Evolutionary conservation across 192 early-diverging fungal genomes (phyloP).

Genomic region (Spizellomyces sp.): DNA sequence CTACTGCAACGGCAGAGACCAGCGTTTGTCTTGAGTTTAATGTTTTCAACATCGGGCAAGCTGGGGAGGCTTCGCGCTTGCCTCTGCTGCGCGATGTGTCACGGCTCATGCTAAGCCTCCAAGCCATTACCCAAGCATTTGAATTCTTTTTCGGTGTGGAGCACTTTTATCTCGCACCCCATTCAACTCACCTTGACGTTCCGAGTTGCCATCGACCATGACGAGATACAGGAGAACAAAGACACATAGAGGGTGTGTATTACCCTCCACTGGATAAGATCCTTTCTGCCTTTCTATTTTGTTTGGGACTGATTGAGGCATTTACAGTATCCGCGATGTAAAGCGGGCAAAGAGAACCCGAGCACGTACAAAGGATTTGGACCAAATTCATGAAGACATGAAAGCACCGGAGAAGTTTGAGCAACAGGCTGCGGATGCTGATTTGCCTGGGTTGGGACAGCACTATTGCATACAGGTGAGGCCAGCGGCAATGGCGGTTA

Average conservation of each 20-base stretch:
- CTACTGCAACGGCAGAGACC: too few species aligned
- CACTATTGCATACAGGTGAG: constrained; percentile 81
- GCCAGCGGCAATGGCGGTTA: background rate
- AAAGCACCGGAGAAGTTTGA: constrained; percentile 64
- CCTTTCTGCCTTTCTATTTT: background rate
- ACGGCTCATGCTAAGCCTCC: too few species aligned
- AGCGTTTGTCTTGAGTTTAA: too few species aligned
- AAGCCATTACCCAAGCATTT: too few species aligned
- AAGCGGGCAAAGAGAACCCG: constrained; percentile 81
- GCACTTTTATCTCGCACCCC: background rate
- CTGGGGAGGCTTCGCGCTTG: too few species aligned
- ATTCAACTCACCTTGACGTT: background rate
- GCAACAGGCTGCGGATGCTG: constrained; percentile 69
- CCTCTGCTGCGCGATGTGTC: too few species aligned
- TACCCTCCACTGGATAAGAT: background rate
- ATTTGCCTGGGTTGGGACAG: constrained; percentile 89
- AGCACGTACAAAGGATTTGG: constrained; percentile 87
- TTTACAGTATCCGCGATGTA: constrained; percentile 70
- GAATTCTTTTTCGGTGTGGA: too few species aligned
- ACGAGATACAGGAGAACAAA: constrained; percentile 31
- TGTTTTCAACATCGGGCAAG: too few species aligned
- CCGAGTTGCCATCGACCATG: constrained; percentile 11
- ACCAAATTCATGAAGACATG: constrained; percentile 93
- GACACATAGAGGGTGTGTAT: constrained; percentile 32
- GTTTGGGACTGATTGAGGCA: constrained; percentile 44